Evolutionary conservation across 176 grass and related monocot genomes (phyloP).

Genomic region (Aegilops tauschii): DNA sequence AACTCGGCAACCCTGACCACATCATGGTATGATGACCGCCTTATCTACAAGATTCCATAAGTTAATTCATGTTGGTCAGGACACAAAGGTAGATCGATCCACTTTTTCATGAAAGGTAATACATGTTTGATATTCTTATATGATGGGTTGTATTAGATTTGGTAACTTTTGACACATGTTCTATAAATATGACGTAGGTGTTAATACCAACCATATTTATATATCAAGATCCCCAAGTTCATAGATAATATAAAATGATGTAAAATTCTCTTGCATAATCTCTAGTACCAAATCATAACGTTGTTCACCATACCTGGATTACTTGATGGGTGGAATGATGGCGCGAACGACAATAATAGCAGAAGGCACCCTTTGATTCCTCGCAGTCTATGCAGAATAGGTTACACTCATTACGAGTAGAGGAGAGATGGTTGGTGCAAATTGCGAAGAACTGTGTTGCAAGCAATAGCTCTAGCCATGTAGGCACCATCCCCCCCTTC

Average conservation of each 20-base stretch:
- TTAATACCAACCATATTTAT: neutral
- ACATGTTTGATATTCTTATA: neutral
- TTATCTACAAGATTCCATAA: slow-evolving; percentile 32
- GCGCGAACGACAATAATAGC: slow-evolving; percentile 40
- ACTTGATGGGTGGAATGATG: slow-evolving; percentile 49
- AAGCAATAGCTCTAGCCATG: slow-evolving; percentile 50
- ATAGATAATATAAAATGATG: neutral
- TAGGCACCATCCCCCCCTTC: slow-evolving; percentile 23
- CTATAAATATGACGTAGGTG: neutral
- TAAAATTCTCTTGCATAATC: neutral
- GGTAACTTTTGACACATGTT: neutral
- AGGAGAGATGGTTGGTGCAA: slow-evolving; percentile 33
- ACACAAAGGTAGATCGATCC: neutral
- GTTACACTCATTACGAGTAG: slow-evolving; percentile 52
- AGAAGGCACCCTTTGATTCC: slow-evolving; percentile 19
- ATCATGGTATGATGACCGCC: slow-evolving; percentile 60
- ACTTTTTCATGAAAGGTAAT: neutral
- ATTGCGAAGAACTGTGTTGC: slow-evolving; percentile 40
- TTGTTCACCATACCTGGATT: slow-evolving; percentile 43
- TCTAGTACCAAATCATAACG: neutral
- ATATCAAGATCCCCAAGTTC: neutral
- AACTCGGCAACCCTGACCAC: slow-evolving; percentile 55
- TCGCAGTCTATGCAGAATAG: slow-evolving; percentile 56
- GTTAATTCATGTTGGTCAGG: neutral
- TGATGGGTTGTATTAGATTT: neutral